These are phyloP conservation scores for Rusavskia elegans DNA, from an alignment of 495 filamentous ascomycete genomes.

Conservation along the genomic window DNA sequence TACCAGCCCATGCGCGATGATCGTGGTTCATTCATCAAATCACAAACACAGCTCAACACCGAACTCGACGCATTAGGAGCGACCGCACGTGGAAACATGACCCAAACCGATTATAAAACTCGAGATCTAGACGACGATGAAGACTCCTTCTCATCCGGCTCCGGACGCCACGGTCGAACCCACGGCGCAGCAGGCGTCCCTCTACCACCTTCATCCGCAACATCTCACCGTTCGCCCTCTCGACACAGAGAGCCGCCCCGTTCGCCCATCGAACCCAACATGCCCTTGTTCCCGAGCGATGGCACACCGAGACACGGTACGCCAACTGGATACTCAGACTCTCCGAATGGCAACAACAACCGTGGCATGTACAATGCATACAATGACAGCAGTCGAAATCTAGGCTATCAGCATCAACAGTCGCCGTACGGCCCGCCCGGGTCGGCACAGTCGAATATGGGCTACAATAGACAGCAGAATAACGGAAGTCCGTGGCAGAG, in stretches of 20 bases:
- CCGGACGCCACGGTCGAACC: slow-evolving; percentile 1
- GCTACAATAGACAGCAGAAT: slow-evolving; percentile 32
- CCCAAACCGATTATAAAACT: slow-evolving; percentile 46
- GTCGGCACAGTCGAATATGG: slow-evolving; percentile 7
- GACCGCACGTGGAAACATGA: slow-evolving; percentile 74
- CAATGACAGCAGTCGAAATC: slow-evolving; percentile 10
- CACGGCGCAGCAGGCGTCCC: slow-evolving; percentile 19
- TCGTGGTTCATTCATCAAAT: slow-evolving; percentile 96
- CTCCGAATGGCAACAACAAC: slow-evolving; percentile 9
- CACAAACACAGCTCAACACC: slow-evolving; percentile 71
- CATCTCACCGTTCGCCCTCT: slow-evolving; percentile 9
- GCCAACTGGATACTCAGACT: slow-evolving; percentile 17
- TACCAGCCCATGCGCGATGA: slow-evolving; percentile 97
- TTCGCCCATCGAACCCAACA: slow-evolving; percentile 47
- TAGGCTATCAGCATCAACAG: neutral
- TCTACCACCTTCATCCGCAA: slow-evolving; percentile 24
- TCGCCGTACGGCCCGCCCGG: slow-evolving; percentile 15
- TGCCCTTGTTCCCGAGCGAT: slow-evolving; percentile 43
- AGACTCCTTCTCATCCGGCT: slow-evolving; percentile 41
- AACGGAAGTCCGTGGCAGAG: slow-evolving; percentile 50
- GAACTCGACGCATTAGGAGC: slow-evolving; percentile 88
- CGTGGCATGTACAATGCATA: slow-evolving; percentile 18
- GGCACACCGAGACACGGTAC: slow-evolving; percentile 19
- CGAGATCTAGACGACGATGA: slow-evolving; percentile 67
- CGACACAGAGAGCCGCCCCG: slow-evolving; percentile 22